Conservation (phyloP, 768 basidiomycete genomes). For the Auricularia auricula-judae region DNA sequence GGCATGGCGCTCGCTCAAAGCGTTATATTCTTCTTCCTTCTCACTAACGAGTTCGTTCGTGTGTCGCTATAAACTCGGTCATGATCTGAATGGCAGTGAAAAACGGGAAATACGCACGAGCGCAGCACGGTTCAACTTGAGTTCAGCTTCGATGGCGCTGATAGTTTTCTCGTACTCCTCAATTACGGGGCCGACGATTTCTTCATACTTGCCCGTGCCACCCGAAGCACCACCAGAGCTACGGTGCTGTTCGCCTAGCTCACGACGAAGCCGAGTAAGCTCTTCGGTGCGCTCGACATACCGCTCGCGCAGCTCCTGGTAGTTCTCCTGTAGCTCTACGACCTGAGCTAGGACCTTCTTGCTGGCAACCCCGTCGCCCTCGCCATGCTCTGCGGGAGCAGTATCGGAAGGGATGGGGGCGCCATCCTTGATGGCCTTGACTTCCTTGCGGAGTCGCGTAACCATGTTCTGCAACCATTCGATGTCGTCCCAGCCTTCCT, state of each 20-base stretch:
- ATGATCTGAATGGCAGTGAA: background rate
- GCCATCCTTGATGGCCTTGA: slow-evolving; percentile 70
- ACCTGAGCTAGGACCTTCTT: slow-evolving; percentile 74
- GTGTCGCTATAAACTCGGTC: slow-evolving; percentile 32
- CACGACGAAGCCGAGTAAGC: slow-evolving; percentile 65
- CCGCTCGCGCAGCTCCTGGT: slow-evolving; percentile 71
- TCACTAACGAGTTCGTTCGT: slow-evolving; percentile 91
- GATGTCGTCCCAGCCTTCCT: slow-evolving; percentile 97
- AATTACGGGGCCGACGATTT: slow-evolving; percentile 94
- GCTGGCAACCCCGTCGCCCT: slow-evolving; percentile 39
- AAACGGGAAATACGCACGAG: slow-evolving; percentile 24
- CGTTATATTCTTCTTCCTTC: slow-evolving; percentile 70
- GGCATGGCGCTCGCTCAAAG: slow-evolving; percentile 55
- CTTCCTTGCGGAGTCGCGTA: slow-evolving; percentile 73
- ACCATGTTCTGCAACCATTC: slow-evolving; percentile 91
- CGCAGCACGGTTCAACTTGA: slow-evolving; percentile 78
- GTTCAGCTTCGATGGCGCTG: slow-evolving; percentile 84
- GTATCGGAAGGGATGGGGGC: slow-evolving; percentile 19
- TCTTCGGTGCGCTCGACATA: slow-evolving; percentile 86
- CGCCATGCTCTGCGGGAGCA: slow-evolving; percentile 25
- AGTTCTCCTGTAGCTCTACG: slow-evolving; percentile 75
- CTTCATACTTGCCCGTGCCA: slow-evolving; percentile 73
- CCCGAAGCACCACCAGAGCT: slow-evolving; percentile 42
- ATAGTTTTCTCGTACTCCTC: slow-evolving; percentile 99
- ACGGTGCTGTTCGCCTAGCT: slow-evolving; percentile 67